A percentile compares a stretch with the other conserved stretches of the same genome.
Evolutionary conservation across 352 stramenopile species (phyloP).

Genomic region (Pythium rishiriense): DNA sequence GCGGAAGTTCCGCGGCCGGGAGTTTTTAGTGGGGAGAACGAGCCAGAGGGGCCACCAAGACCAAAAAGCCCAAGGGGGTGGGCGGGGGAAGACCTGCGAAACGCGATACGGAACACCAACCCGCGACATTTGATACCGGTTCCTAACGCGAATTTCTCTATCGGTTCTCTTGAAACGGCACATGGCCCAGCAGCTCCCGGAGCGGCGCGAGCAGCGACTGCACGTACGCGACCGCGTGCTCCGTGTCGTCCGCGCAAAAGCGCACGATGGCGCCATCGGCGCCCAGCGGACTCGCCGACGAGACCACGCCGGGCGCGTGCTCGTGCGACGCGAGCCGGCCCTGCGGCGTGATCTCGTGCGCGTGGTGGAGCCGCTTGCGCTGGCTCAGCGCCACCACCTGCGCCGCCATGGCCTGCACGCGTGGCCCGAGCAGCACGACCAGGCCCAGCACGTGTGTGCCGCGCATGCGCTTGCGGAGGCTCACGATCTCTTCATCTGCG

Average conservation of each 20-base stretch:
- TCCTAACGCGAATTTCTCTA: conserved; percentile 24
- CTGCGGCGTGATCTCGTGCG: conserved; percentile 70
- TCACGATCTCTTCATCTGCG: conserved; percentile 69
- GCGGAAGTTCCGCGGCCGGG: conserved; percentile 15
- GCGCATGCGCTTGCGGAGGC: conserved; percentile 70
- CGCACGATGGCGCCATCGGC: conserved; percentile 67
- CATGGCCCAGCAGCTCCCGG: conserved; percentile 53
- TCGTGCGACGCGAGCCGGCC: conserved; percentile 50
- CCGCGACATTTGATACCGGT: conserved; percentile 4
- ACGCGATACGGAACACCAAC: conserved; percentile 10
- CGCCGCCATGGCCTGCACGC: conserved; percentile 52
- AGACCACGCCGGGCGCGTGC: conserved; percentile 54
- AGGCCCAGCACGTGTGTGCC: conserved; percentile 72
- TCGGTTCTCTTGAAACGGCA: conserved; percentile 76
- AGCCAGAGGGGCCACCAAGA: background rate
- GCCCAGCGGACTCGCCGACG: conserved; percentile 72
- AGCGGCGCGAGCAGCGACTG: conserved; percentile 61
- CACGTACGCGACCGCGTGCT: conserved; percentile 63
- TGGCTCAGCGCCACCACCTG: conserved; percentile 62
- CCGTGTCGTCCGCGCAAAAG: conserved; percentile 63
- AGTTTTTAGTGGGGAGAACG: conserved; percentile 17
- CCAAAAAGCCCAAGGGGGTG: conserved; percentile 11
- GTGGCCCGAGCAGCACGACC: conserved; percentile 61
- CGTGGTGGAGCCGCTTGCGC: conserved; percentile 75
- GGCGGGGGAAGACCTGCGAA: conserved; percentile 21